Evolutionary conservation across 2,329 filamentous ascomycete species (phyloP), one percentile per base, ranked within the genome.

Genomic region (Penicillium brasilianum): DNA sequence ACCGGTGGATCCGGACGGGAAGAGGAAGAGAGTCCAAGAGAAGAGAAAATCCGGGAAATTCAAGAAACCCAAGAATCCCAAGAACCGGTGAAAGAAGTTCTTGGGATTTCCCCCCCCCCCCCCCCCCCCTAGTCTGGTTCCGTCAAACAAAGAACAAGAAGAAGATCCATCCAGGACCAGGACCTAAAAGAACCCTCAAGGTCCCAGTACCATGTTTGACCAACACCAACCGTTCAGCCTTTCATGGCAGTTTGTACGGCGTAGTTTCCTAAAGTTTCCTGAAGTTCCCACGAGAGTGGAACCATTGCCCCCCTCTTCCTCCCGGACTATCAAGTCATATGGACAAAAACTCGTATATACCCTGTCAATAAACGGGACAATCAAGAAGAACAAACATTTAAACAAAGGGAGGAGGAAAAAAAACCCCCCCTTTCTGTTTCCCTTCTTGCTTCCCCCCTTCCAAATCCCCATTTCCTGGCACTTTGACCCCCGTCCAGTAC

Each of bases 1-100:
- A 22, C 34, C 28, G 48, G 48, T 50, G 48, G 48, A 34, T 20
- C 48, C 30, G 30, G 48, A 34, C 30, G n/a, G n/a, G 48, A 50
- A 50, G 30, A 34, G 30, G 9, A 11, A 7, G 25, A 48, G 18
- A 9, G 16, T 20, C 4, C 11, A 10, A n/a, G 4, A 50, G n/a
- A 50, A 28, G 48, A 22, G 48, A 50, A 34, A 25, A n/a, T n/a
- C n/a, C n/a, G 16, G 28, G 22, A 46, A n/a, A 46, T 5, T 7
- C n/a, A 16, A 28, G 22, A 25, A 48, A 16, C 20, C 44, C 22
- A 34, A 50, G 48, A 34, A 20, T n/a, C 48, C 48, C 6, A 14
- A 22, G 2, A 20, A 20, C n/a, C 28, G 30, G 30, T 50, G 48
- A 50, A 50, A 50, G 11, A 46, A 32, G 18, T 16, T 16, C 25